Evolutionary conservation across 2,329 filamentous ascomycete genomes (phyloP), one percentile per base, ranked within the genome.

Genomic region (Chrysoporthe austroafricana): DNA sequence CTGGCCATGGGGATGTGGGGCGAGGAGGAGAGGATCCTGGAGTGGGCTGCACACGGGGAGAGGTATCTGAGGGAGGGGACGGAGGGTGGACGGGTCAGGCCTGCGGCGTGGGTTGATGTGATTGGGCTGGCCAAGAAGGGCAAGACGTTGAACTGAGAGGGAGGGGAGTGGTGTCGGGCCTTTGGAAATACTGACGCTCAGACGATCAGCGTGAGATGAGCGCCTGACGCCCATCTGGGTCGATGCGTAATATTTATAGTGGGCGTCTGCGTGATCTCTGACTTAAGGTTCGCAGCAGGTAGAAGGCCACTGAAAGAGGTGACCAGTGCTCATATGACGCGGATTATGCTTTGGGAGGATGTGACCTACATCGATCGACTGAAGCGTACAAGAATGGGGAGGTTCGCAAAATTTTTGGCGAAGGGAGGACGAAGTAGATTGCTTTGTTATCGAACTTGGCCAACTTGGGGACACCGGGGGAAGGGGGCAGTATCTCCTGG

Each of bases 1-100:
- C 84, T 90, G 84, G 89, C 86, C 0, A 86, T 88, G 79, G 88
- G 81, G 6, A 88, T 90, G 76, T 91, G 89, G 89, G 89, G 89
- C 0, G 82, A 81, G 42, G 89, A 91, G 76, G 88, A 91, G 77
- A 81, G 82, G 73, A 77, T 91, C 70, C 76, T 91, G 42, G 79
- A 74, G n/a, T 90, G 86, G 83, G 89, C 88, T 1, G 78, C 78
- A 42, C 85, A 88, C 66, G 80, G 81, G 0, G 88, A 90, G 77
- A 76, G 75, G 46, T 90, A 87, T 72, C 73, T 90, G 62, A 81
- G 86, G 64, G 78, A 80, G 4, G 77, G 71, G 34, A 80, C 82
- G 64, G 78, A 80, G 0, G 84, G 82, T 0, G 84, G 87, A 0
- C 81, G 88, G 62, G 76, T 76, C 63, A 80, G 81, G 71, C 85